Conservation (phyloP, 192 early-diverging fungal species). For the Linnemannia exigua region DNA sequence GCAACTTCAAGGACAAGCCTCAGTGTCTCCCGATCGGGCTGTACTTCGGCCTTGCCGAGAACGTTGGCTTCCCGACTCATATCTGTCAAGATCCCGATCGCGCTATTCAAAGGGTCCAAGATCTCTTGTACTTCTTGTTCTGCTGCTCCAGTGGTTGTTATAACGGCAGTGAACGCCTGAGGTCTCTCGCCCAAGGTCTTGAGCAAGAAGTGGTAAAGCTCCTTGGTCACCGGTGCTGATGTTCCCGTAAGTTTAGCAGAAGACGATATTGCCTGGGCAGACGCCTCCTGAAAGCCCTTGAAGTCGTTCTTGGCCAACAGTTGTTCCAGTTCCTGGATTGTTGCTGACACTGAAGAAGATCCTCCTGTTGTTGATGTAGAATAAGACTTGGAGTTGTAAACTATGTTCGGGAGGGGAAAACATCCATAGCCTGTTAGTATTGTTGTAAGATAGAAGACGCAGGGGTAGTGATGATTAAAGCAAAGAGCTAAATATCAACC, state of each 20-base stretch:
- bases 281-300: conserved; percentile 41
- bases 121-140: background rate
- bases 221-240: conserved; percentile 15
- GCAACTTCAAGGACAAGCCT: conserved; percentile 36
- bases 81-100: conserved; percentile 44
- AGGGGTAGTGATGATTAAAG: background rate
- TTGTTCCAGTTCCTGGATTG: conserved; percentile 34
- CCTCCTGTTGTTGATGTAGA: conserved; percentile 8
- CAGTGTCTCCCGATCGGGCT: conserved; percentile 43
- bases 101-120: conserved; percentile 31
- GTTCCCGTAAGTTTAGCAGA: background rate
- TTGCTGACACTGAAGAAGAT: conserved; percentile 1
- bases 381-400: background rate
- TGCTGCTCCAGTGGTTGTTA: background rate
- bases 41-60: conserved; percentile 20
- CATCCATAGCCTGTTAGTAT: too few relatives aligned
- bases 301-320: conserved; percentile 27
- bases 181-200: conserved; percentile 34
- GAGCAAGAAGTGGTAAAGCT: conserved; percentile 33
- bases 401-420: background rate
- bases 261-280: background rate
- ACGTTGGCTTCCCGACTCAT: conserved; percentile 54
- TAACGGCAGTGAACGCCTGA: conserved; percentile 19
- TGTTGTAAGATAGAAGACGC: too few relatives aligned
- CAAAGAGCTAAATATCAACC: background rate